Evolutionary conservation across 805 yeast genomes (phyloP), one percentile per base, ranked within the genome.

Genomic region (Metschnikowia gruessii): DNA sequence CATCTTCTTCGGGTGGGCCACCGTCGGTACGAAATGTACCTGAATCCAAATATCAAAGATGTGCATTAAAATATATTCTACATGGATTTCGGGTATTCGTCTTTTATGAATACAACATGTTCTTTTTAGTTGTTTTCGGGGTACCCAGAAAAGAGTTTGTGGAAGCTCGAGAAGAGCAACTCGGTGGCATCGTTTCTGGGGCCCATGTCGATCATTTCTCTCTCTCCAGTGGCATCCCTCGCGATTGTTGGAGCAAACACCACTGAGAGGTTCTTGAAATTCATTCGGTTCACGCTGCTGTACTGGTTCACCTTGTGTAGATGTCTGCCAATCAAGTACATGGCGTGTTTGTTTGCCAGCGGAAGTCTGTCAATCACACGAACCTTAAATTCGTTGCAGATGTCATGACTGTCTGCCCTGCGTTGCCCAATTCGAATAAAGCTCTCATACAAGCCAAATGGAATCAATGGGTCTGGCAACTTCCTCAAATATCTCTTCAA

Each of bases 191-290:
- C 84, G 53, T 87, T 89, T 61, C 92, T 78, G 42, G 81, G 76
- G 21, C 85, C 85, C 86, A 89, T 88, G 63, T 94, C 98, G 44
- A 74, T 59, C 63, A 94, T 80, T 63, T 94, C 99, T 45, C 83
- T 77, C 53, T 85, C 89, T 7, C 95, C 91, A 34, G 81, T 76
- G 49, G 75, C 69, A 57, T 89, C 96, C 40, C 96, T 76, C 0
- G 90, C 84, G 37, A 94, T 68, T 7, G 97, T 89, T 3, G 99
- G 98, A 1, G 97, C 96, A 73, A 94, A 94, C 7, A 92, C 97
- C 37, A 94, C 88, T 0, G 96, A 83, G 43, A 94, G 67, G 58
- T 94, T 90, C 64, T 82, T 82, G 56, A 78, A 72, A 35, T 79
- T 87, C 99, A 94, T 94, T 63, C 91, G 76, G 62, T 91, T 94